Evolutionary conservation across 2,329 filamentous ascomycete species (phyloP).

Genomic region (Endoconidiophora laricicola): DNA sequence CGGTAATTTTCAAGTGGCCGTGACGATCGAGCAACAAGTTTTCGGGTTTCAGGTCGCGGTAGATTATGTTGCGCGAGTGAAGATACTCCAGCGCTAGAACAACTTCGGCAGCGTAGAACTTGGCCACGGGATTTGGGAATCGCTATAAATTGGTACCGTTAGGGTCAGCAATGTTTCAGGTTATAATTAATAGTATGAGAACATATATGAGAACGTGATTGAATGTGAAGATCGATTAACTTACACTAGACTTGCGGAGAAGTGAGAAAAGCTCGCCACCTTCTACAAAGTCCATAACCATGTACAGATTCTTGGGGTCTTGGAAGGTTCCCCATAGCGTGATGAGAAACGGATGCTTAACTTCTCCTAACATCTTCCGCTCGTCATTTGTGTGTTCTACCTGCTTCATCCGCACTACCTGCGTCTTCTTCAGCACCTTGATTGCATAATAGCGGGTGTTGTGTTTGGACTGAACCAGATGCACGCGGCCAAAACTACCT

Average conservation of each 20-base stretch:
- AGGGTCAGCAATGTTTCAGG: neutral
- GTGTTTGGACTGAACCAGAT: conserved; percentile 93
- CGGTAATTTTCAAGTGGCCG: conserved; percentile 89
- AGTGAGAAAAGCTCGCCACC: conserved; percentile 94
- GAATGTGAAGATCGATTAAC: conserved; percentile 17
- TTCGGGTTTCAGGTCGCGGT: conserved; percentile 91
- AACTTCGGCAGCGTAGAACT: conserved; percentile 97
- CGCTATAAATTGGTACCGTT: conserved; percentile 38
- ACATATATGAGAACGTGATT: conserved; percentile 1
- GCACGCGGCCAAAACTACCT: conserved; percentile 90
- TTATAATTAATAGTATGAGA: neutral
- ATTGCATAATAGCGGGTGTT: conserved; percentile 97
- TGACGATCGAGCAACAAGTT: conserved; percentile 84
- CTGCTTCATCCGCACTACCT: conserved; percentile 99
- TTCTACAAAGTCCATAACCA: conserved; percentile 99
- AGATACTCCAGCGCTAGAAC: conserved; percentile 91
- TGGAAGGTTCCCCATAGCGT: conserved; percentile 98
- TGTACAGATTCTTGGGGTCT: conserved; percentile 88
- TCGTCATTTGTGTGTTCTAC: conserved; percentile 99
- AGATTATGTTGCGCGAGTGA: conserved; percentile 90
- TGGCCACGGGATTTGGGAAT: conserved; percentile 95
- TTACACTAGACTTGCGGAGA: conserved; percentile 77
- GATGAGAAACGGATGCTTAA: conserved; percentile 95
- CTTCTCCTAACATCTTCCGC: conserved; percentile 83
- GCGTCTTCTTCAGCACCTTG: conserved; percentile 95